Conservation (phyloP, 2,329 filamentous ascomycete genomes). For the Paramyrothecium roridum region DNA sequence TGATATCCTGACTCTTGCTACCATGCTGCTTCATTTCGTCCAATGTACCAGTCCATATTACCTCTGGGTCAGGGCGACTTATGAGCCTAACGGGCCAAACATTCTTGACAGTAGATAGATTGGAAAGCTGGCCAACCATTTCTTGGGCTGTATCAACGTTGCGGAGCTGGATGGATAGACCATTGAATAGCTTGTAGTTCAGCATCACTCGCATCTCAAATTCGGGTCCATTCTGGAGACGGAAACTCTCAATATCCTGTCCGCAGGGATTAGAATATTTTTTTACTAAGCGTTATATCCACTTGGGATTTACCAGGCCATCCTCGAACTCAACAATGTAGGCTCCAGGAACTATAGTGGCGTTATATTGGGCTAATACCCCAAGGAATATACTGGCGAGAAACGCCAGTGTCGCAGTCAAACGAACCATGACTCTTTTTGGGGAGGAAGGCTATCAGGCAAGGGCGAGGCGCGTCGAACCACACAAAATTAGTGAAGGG, state of each 20-base stretch:
- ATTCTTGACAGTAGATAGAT: conserved; percentile 14
- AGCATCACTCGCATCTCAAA: conserved; percentile 3
- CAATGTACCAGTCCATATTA: not conserved
- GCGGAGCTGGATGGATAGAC: conserved; percentile 15
- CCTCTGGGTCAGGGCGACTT: not conserved
- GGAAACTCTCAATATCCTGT: conserved; percentile 7
- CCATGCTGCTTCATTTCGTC: not conserved
- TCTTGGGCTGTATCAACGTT: conserved; percentile 26
- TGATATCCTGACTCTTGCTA: not conserved
- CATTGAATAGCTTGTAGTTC: conserved; percentile 16
- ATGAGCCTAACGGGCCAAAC: conserved; percentile 24
- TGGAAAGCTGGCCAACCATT: conserved; percentile 9
- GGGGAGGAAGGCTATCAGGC: not conserved
- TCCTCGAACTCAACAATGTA: not conserved
- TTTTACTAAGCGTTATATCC: conserved; percentile 2
- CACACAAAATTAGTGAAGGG: not conserved
- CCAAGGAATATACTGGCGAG: not conserved
- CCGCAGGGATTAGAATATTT: conserved; percentile 3
- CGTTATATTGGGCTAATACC: not conserved
- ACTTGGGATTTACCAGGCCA: not conserved
- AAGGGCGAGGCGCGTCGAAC: not conserved
- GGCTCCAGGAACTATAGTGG: not conserved
- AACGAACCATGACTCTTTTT: not conserved
- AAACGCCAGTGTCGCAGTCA: not conserved
- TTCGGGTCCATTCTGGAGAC: not conserved